phyloP scores from a whole-genome alignment of 139 green algal species.

The Marvania coccoides region DNA sequence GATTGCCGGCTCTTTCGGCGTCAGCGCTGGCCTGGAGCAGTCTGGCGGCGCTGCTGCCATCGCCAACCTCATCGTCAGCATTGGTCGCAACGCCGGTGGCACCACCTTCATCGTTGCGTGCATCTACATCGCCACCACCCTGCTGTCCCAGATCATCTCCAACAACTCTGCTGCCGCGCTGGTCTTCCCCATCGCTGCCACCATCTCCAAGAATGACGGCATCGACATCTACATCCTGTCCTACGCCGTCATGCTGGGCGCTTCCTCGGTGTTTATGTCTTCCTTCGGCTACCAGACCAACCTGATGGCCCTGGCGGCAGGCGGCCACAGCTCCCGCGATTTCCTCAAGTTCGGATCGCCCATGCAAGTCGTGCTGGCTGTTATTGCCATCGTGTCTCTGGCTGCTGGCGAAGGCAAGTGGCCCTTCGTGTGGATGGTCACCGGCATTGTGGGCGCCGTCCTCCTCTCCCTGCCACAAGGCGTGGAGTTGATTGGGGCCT shows the following conservation, averaged over 20 bases:
- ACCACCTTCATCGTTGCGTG: constrained; percentile 28
- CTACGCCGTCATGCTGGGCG: constrained; percentile 45
- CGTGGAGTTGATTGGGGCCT: neutral
- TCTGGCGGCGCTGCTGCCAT: constrained; percentile 33
- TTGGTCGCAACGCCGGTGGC: constrained; percentile 26
- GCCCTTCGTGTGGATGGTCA: constrained; percentile 23
- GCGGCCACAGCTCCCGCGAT: constrained; percentile 49
- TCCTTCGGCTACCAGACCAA: constrained; percentile 72
- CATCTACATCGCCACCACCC: constrained; percentile 44
- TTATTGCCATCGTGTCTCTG: constrained; percentile 16
- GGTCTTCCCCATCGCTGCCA: constrained; percentile 40
- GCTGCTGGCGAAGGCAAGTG: constrained; percentile 5
- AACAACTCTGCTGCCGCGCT: constrained; percentile 56
- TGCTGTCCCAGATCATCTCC: constrained; percentile 47
- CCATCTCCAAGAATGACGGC: constrained; percentile 25
- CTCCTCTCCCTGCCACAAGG: constrained; percentile 14
- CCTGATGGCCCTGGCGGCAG: constrained; percentile 57
- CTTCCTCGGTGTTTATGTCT: constrained; percentile 47
- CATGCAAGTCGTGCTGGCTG: constrained; percentile 25
- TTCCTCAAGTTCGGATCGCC: constrained; percentile 39
- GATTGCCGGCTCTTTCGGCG: constrained; percentile 44
- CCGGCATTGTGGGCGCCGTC: constrained; percentile 5
- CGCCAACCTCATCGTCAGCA: constrained; percentile 29
- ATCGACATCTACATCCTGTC: constrained; percentile 31
- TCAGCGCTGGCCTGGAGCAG: constrained; percentile 30